phyloP scores from a whole-genome alignment of 163 green algal species.

The Prototheca cutis region DNA sequence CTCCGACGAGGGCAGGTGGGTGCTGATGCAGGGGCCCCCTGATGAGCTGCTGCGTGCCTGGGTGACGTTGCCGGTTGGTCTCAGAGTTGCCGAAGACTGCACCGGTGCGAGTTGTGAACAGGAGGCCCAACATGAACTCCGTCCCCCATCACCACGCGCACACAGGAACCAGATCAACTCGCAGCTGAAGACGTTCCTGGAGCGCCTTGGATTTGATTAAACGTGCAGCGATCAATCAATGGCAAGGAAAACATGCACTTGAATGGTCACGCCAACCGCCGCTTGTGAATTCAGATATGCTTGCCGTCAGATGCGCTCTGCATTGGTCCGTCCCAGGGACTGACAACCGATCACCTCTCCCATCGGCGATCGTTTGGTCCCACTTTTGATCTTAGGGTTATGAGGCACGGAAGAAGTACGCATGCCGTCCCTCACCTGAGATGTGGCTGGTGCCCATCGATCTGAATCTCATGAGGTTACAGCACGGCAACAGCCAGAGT shows the following conservation, averaged over 20 bases:
- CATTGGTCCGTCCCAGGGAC: no score
- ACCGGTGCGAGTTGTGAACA: background rate
- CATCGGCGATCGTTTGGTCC: no score
- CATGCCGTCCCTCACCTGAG: no score
- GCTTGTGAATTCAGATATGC: background rate
- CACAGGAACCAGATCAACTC: background rate
- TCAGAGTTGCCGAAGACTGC: background rate
- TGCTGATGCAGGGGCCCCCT: background rate
- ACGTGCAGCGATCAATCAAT: background rate
- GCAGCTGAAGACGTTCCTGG: background rate
- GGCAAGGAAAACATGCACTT: background rate
- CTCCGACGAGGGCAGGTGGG: conserved; percentile 11
- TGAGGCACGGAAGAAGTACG: no score
- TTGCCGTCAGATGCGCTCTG: background rate
- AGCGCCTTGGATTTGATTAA: background rate
- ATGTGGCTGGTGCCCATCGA: no score
- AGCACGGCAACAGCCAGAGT: no score
- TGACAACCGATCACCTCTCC: no score
- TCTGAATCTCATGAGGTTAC: no score
- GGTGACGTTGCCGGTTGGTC: background rate
- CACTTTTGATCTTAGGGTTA: no score
- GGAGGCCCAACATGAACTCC: background rate
- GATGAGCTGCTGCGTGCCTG: conserved; percentile 4
- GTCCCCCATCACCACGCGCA: background rate
- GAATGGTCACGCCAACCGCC: background rate